Base-by-base conservation (phyloP, 805 yeast species). In the Candida coleopterorum region DNA sequence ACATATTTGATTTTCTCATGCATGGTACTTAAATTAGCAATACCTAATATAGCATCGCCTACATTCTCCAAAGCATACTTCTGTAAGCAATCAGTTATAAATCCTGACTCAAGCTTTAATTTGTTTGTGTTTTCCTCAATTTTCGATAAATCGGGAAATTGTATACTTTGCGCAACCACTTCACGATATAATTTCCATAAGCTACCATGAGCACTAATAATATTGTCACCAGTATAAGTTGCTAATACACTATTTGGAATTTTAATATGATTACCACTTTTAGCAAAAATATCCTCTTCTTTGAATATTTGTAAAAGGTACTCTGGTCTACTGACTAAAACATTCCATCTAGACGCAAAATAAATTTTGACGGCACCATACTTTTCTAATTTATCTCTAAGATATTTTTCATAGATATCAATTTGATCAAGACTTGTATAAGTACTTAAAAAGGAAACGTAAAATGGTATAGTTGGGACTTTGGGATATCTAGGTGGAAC, bases 341-440 rank as follows among this genome's bases (percentile, higher is more conserved):
- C 67, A 44, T 77, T 77, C 83, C 83, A 77, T 39, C 78, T 63
- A 1, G 79, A 73, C 5, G 77, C 83, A 58, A 76, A 77, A 48
- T 68, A 77, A 4, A 76, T 60, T 49, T 76, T 76, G 0, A 71
- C 82, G 0, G 81, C 81, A 0, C 83, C 83, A 48, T 68, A 56
- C 33, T 60, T 64, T 41, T 74, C 77, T 33, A 75, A 47, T 26
- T 70, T 66, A 5, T 61, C 61, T 29, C 65, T 57, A 25, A 75
- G 51, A 45, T 68, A 76, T 9, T 27, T 34, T 8, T 68, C 52
- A 50, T 60, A 77, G 6, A 77, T 59, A 18, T 72, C 63, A 21
- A 57, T 48, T 46, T 77, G 82, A 44, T 76, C 82, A 44, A 70
- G 48, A 3, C 53, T 48, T 1, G 70, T 62, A 22, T 65, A 52